These are phyloP conservation scores for Chaetomium tenue DNA, from an alignment of 495 filamentous ascomycete genomes.

Conservation along the genomic window DNA sequence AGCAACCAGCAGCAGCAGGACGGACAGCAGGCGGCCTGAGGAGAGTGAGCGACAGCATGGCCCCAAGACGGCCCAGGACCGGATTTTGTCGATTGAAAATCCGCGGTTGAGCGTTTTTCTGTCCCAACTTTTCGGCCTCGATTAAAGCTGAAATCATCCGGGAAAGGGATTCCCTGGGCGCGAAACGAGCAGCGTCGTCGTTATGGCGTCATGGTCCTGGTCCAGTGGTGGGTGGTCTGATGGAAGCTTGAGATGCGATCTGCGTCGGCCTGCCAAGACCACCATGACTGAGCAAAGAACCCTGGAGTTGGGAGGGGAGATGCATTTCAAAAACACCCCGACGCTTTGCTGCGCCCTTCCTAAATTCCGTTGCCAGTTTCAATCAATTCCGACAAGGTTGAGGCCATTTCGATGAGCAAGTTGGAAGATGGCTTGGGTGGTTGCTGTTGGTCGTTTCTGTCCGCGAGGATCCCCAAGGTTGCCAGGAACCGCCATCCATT, in stretches of 20 bases:
- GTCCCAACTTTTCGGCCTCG: slow-evolving; percentile 2
- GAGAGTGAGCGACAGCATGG: slow-evolving; percentile 9
- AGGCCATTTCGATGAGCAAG: not conserved
- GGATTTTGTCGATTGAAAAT: not conserved
- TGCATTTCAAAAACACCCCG: not conserved
- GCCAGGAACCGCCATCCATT: not conserved
- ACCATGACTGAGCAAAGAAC: not conserved
- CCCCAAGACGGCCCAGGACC: not conserved
- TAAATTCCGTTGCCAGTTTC: not conserved
- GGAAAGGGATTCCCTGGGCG: not conserved
- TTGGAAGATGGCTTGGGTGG: not conserved
- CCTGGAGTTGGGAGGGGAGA: not conserved
- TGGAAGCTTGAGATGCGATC: slow-evolving; percentile 7
- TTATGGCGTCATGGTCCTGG: not conserved
- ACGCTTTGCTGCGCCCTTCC: not conserved
- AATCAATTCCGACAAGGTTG: not conserved
- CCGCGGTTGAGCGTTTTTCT: not conserved
- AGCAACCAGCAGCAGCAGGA: slow-evolving; percentile 22
- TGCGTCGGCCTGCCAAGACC: slow-evolving; percentile 10
- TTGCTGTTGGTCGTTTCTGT: not conserved
- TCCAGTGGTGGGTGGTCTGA: not conserved
- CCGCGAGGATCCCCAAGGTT: not conserved
- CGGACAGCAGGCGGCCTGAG: not conserved
- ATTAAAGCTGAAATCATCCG: slow-evolving; percentile 1
- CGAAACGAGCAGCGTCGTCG: not conserved